Percentiles rank a stretch among this genome's conserved stretches.
Conservation (phyloP, 768 basidiomycete genomes). For the Collybia mongolica region DNA sequence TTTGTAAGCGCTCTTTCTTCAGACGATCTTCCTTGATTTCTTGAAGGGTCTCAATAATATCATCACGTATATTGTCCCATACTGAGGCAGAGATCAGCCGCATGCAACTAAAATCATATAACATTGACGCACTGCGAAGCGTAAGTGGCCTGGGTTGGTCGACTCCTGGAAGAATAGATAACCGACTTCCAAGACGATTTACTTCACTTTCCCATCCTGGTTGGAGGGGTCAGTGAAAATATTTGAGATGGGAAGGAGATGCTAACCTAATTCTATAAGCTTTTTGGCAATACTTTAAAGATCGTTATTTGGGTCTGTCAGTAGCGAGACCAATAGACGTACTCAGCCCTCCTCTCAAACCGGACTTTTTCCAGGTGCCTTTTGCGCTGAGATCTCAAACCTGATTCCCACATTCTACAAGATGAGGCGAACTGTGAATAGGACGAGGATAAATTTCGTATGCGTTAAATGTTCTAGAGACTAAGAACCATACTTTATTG, state of each 20-base stretch:
- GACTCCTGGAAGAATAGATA: conserved; percentile 14
- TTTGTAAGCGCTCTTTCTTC: conserved; percentile 2
- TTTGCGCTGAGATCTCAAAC: conserved; percentile 3
- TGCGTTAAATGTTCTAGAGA: not conserved
- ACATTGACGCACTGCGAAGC: conserved; percentile 16
- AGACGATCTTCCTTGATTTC: conserved; percentile 10
- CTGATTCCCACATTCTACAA: not conserved
- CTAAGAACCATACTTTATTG: not conserved
- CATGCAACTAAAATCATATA: not conserved
- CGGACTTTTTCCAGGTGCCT: conserved; percentile 9
- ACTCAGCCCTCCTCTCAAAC: conserved; percentile 12
- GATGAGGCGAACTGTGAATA: conserved; percentile 1
- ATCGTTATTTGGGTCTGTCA: not conserved
- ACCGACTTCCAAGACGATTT: not conserved
- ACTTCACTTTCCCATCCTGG: not conserved
- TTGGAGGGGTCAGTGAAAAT: not conserved
- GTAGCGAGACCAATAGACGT: not conserved
- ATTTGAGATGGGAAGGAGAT: not conserved
- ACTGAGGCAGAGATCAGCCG: conserved; percentile 7
- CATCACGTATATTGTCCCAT: conserved; percentile 21
- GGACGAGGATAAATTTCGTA: not conserved
- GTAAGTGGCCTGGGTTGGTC: conserved; percentile 17
- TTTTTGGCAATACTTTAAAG: conserved; percentile 12
- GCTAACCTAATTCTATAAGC: conserved; percentile 11
- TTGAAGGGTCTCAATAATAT: conserved; percentile 14